A percentile compares a stretch with the other conserved stretches of the same genome.
Conservation (phyloP, 768 basidiomycete genomes). For the Porpolomopsis calyptriformis region DNA sequence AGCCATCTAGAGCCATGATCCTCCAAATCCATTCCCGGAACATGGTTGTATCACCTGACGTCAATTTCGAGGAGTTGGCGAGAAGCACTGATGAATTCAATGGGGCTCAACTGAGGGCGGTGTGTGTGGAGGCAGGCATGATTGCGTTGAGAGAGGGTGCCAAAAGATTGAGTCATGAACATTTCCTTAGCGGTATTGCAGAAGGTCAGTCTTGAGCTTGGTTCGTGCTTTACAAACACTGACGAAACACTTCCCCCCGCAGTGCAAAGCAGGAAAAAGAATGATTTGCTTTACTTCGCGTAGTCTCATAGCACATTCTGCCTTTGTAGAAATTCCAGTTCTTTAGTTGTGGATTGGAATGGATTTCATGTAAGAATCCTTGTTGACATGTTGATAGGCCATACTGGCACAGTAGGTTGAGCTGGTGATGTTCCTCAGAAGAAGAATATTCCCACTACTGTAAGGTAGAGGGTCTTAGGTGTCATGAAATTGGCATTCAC, state of each 20-base stretch:
- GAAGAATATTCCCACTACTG: too few relatives aligned
- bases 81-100: slow-evolving; percentile 98
- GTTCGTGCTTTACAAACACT: slow-evolving; percentile 10
- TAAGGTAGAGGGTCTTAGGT: too few relatives aligned
- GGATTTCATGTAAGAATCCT: too few relatives aligned
- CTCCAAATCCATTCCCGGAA: slow-evolving; percentile 96
- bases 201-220: slow-evolving; percentile 46
- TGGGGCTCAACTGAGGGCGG: slow-evolving; percentile 92
- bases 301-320: too few relatives aligned
- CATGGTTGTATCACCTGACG: slow-evolving; percentile 78
- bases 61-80: slow-evolving; percentile 95
- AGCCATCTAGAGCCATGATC: slow-evolving; percentile 92
- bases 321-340: too few relatives aligned
- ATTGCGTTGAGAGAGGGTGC: slow-evolving; percentile 93
- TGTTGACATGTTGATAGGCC: too few relatives aligned
- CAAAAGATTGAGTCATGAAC: slow-evolving; percentile 80
- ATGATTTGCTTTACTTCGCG: slow-evolving; percentile 90
- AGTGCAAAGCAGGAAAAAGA: slow-evolving; percentile 99
- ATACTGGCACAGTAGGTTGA: too few relatives aligned
- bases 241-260: slow-evolving; percentile 16
- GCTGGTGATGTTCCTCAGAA: too few relatives aligned
- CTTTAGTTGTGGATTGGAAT: too few relatives aligned
- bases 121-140: slow-evolving; percentile 99
- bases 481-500: too few relatives aligned
- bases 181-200: slow-evolving; percentile 87